Evolutionary conservation across 306 rosid genomes (phyloP), one percentile per base, ranked within the genome.

Genomic region (Cajanus cajan): DNA sequence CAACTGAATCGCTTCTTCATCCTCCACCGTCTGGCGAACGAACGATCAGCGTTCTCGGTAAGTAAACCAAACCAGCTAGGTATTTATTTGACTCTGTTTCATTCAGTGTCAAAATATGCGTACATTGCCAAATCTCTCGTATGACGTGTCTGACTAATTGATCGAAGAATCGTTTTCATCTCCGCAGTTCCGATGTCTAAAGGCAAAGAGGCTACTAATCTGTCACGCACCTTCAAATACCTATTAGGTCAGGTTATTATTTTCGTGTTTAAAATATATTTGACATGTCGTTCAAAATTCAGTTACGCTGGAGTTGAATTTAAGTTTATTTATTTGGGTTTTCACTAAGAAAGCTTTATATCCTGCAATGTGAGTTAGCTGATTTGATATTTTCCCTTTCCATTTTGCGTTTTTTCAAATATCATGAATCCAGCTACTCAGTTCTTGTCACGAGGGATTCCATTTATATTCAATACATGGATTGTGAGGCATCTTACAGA

Each of bases 371-470:
- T 24, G 57, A 59, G 57, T 47, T 70, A 13, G 13, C 22, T 65
- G 48, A 77, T 77, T 25, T 58, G 19, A 1, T 73, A 0, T 36
- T 62, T 69, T 62, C 18, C 36, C 36, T 43, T 34, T 18, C 16
- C 31, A 22, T 28, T 70, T 25, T 45, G 7, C 7, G 1, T 62
- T 1, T 36, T 65, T 65, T 21, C 7, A 61, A 5, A 65, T 64
- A 24, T 69, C 24, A 69, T 25, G 82, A 67, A 43, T 77, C 68
- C 85, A 95, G 98, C 98, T 84, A 95, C 98, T 18, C 98, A 92
- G 78, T 80, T 95, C 86, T 86, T 93, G 86, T 95, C 98, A 24
- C 88, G 98, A 74, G 98, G 98, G 59, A 92, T 95, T 40, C 98
- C 97, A 37, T 95, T 95, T 74, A 80, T 92, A 77, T 93, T 95